Evolutionary conservation across 1,284 basidiomycete species (phyloP).

Genomic region (Pseudozyma hubeiensis): DNA sequence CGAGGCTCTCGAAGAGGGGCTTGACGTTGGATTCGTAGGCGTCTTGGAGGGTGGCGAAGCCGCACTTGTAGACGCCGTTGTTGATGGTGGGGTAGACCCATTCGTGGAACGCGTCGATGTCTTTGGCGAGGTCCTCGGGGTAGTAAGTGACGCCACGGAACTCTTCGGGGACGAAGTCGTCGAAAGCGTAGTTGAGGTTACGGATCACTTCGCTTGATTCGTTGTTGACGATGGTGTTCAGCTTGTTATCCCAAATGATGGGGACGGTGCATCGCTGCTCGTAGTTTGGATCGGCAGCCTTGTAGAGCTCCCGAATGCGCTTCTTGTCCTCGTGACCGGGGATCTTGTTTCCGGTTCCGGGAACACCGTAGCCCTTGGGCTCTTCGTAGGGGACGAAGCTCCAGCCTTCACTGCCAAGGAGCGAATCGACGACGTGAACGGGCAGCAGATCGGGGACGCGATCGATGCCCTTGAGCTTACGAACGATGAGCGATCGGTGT

Average conservation of each 20-base stretch:
- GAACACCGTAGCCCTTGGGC: conserved; percentile 41
- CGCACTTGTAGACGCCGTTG: conserved; percentile 80
- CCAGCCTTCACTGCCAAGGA: conserved; percentile 87
- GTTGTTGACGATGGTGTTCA: conserved; percentile 87
- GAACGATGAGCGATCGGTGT: conserved; percentile 85
- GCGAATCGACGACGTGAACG: conserved; percentile 78
- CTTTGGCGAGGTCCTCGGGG: conserved; percentile 75
- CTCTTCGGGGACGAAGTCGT: conserved; percentile 61
- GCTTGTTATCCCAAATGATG: conserved; percentile 94
- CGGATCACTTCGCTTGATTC: conserved; percentile 77
- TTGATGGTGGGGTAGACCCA: conserved; percentile 76
- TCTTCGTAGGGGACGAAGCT: conserved; percentile 76
- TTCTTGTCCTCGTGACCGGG: conserved; percentile 70
- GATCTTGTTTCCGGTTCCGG: conserved; percentile 58
- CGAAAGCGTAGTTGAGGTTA: conserved; percentile 77
- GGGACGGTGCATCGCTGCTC: conserved; percentile 72
- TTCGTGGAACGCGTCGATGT: conserved; percentile 88
- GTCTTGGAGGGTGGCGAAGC: conserved; percentile 84
- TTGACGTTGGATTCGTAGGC: conserved; percentile 84
- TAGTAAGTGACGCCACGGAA: conserved; percentile 71
- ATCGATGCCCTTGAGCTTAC: conserved; percentile 91
- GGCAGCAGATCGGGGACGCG: conserved; percentile 77
- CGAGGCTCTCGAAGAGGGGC: conserved; percentile 78
- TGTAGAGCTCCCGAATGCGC: conserved; percentile 87
- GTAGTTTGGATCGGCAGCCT: conserved; percentile 76